Base-by-base conservation (phyloP, 371 early-diverging fungal genomes). In the Paramicrosporidium saccamoebae region DNA sequence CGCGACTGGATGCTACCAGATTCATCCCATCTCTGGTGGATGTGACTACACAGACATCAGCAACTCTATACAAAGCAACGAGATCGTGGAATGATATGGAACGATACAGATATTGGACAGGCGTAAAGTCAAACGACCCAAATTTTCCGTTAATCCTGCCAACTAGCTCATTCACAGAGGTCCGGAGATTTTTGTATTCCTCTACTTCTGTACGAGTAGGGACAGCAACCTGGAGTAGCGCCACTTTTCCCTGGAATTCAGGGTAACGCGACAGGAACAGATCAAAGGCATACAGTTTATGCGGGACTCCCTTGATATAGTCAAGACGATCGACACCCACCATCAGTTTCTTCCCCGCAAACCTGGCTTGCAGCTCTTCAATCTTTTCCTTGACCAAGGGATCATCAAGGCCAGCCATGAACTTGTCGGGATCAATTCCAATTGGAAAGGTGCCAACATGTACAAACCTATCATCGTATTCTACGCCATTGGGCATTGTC, bases 21-120 rank as follows among this genome's bases (percentile, higher is more conserved):
- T 99, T 99, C 99, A 99, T 99, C 24, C 98, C 99, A 45, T 99
- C 98, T 17, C 94, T 63, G 2, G 95, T 75, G 12, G 88, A 86
- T 14, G 95, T 77, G 10, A 99, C 68, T 19, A 96, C 41, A 34
- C 98, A 88, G 7, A 69, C 84, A 46, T 99, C 98, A 0, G 88
- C 58, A 4, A 74, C 58, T 4, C 82, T 63, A 40, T 95, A 98
- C 16, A 99, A 55, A 2, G 97, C 72, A 8, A 77, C 75, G 13
- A 95, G 43, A 45, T 97, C 97, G 21, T 78, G 61, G 42, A 96
- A 86, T 12, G 52, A 53, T 19, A 98, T 74, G 8, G 81, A 77
- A 39, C 82, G 71, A 52, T 96, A 84, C 53, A 95, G 48, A 25
- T 86, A 90, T 38, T 95, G 90, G 28, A 99, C 79, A 7, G 92